Evolutionary conservation across 108 stramenopile species (phyloP), one percentile per base, ranked within the genome.

Genomic region (Nitzschia inconspicua): DNA sequence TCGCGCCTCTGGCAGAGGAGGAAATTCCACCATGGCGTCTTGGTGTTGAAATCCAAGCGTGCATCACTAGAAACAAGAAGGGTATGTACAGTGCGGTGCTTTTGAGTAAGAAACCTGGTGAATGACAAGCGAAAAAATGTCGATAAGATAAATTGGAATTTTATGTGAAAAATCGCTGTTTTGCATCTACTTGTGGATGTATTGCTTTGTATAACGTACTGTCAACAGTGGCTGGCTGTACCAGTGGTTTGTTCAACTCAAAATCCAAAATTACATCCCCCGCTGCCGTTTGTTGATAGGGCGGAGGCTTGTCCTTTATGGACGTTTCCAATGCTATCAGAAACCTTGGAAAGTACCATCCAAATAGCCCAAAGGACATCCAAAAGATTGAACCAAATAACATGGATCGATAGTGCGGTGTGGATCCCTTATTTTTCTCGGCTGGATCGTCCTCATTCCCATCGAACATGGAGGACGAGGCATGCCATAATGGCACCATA

Each of bases 251-350:
- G 27, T 66, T 70, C 25, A 73, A 49, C 19, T 49, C 39, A 49
- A 66, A 66, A 59, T 79, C 78, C 20, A 79, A 35, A 43, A 79
- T 68, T 9, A 79, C 68, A 48, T 69, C 68, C 8, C 65, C 72
- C 1, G 56, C 66, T 25, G 47, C 42, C 1, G 49, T 63, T 5
- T 27, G 28, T 57, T 75, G 70, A 58, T 71, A 63, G 14, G 62
- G 70, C 11, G 65, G 64, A 19, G 14, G 27, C 30, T 59, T 61
- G 24, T 47, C 22, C 13, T 25, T 39, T 9, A 67, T 57, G 25
- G 57, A 19, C 7, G 57, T 39, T 3, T 65, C 60, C 9, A 19
- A 8, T 8, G 29, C 22, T 16, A 62, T 61, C 4, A 74, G 43
- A n/a, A 51, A 54, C 34, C 64, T 24, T 10, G 73, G 65, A 49